These are phyloP conservation scores for Fusarium miscanthi DNA, from an alignment of 2,329 filamentous ascomycete genomes.

Conservation along the genomic window DNA sequence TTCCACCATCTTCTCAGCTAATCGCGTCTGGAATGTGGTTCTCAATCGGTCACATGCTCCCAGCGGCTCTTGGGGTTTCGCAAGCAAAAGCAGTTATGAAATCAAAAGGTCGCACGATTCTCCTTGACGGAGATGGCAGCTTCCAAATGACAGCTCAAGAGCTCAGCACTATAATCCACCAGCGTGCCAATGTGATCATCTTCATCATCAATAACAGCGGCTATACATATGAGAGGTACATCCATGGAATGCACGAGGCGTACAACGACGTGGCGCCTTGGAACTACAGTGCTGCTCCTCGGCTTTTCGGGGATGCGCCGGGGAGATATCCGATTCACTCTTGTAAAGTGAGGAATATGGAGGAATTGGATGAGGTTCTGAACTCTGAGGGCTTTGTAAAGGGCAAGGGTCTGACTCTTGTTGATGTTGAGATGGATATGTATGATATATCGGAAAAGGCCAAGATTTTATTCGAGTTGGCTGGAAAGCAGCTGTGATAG, in stretches of 20 bases:
- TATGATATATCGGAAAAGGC: slow-evolving; percentile 11
- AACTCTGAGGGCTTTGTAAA: background rate
- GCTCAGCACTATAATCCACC: slow-evolving; percentile 15
- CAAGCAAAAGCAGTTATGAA: background rate
- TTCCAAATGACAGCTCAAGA: slow-evolving; percentile 21
- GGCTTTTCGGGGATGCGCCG: background rate
- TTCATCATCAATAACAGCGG: slow-evolving; percentile 8
- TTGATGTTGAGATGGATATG: slow-evolving; percentile 13
- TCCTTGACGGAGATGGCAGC: slow-evolving; percentile 10
- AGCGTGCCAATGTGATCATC: background rate
- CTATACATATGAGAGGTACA: slow-evolving; percentile 3
- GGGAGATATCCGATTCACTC: background rate
- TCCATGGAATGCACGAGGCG: slow-evolving; percentile 6
- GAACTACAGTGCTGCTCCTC: slow-evolving; percentile 2
- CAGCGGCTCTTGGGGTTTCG: background rate
- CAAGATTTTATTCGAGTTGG: background rate
- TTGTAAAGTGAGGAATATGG: background rate
- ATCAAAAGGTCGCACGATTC: background rate
- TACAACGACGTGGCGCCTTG: slow-evolving; percentile 19
- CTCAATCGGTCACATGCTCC: slow-evolving; percentile 16
- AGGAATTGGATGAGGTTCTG: background rate
- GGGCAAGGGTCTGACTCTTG: slow-evolving; percentile 1
- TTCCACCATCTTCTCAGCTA: background rate
- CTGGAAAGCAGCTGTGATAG: background rate
- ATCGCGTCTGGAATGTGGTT: slow-evolving; percentile 28